Evolutionary conservation across 768 basidiomycete species (phyloP).

Genomic region (Leccinum truebloodii): DNA sequence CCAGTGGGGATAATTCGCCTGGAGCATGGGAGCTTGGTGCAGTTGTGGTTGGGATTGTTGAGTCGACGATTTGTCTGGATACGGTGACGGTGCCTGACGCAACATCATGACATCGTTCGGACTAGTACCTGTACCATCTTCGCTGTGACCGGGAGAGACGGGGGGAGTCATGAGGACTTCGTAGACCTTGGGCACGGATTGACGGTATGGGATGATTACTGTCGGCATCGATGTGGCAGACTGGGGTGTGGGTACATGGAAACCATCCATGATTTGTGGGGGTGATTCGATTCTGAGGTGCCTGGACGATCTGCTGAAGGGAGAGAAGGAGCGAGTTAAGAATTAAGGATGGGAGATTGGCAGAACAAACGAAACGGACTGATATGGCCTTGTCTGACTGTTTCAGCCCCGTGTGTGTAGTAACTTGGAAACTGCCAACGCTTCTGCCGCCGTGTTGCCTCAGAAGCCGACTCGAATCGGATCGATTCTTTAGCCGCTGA

Average conservation of each 20-base stretch:
- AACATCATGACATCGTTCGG: constrained; percentile 6
- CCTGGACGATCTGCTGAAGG: neutral
- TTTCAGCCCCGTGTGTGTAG: neutral
- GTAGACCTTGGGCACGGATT: constrained; percentile 46
- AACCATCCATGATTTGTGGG: constrained; percentile 24
- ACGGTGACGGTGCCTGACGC: constrained; percentile 14
- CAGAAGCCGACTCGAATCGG: constrained; percentile 14
- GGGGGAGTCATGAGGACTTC: constrained; percentile 74
- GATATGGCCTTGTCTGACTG: constrained; percentile 10
- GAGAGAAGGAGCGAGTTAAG: neutral
- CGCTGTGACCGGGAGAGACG: constrained; percentile 58
- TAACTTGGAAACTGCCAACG: neutral
- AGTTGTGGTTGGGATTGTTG: constrained; percentile 12
- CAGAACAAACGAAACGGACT: constrained; percentile 8
- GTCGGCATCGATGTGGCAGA: constrained; percentile 14
- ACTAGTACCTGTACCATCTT: constrained; percentile 33
- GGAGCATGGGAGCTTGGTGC: constrained; percentile 5
- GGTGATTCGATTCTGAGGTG: constrained; percentile 3
- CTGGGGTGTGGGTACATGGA: constrained; percentile 24
- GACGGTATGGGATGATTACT: constrained; percentile 26
- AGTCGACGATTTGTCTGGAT: constrained; percentile 11
- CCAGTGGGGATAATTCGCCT: constrained; percentile 15
- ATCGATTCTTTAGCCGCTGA: constrained; percentile 9
- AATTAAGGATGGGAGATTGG: neutral
- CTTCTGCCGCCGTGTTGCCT: constrained; percentile 12